These are phyloP conservation scores for Pulicaria dysenterica DNA, from an alignment of 129 eudicot genomes.

Conservation along the genomic window DNA sequence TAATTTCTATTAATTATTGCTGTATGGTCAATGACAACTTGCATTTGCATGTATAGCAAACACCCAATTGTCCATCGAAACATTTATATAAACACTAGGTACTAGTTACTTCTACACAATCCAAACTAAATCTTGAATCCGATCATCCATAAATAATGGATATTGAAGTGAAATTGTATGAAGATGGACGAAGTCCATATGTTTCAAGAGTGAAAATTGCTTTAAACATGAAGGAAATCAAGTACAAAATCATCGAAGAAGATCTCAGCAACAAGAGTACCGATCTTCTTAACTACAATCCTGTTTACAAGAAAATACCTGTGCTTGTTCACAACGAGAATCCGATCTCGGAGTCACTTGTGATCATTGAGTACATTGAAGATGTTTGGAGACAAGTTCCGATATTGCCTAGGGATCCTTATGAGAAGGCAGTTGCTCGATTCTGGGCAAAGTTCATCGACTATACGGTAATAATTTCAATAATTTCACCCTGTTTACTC, in stretches of 20 bases:
- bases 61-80: too few relatives aligned
- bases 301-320: conserved; percentile 36
- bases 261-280: conserved; percentile 28
- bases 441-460: conserved; percentile 37
- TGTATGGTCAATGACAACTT: too few relatives aligned
- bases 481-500: too few relatives aligned
- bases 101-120: too few relatives aligned
- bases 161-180: conserved; percentile 36
- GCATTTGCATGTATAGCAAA: too few relatives aligned
- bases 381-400: conserved; percentile 25
- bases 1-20: too few relatives aligned
- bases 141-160: conserved; percentile 7
- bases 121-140: neutral
- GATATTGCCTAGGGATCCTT: conserved; percentile 36
- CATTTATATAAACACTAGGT: too few relatives aligned
- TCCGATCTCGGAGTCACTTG: conserved; percentile 38
- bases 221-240: conserved; percentile 30
- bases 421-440: conserved; percentile 35
- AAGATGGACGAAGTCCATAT: conserved; percentile 23
- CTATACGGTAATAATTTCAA: conserved; percentile 26
- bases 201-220: conserved; percentile 36
- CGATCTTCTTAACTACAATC: conserved; percentile 34
- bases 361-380: conserved; percentile 41
- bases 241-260: conserved; percentile 27
- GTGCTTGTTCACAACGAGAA: conserved; percentile 40